Base-by-base conservation (phyloP, 2,329 filamentous ascomycete species). In the Parastagonospora avenae region DNA sequence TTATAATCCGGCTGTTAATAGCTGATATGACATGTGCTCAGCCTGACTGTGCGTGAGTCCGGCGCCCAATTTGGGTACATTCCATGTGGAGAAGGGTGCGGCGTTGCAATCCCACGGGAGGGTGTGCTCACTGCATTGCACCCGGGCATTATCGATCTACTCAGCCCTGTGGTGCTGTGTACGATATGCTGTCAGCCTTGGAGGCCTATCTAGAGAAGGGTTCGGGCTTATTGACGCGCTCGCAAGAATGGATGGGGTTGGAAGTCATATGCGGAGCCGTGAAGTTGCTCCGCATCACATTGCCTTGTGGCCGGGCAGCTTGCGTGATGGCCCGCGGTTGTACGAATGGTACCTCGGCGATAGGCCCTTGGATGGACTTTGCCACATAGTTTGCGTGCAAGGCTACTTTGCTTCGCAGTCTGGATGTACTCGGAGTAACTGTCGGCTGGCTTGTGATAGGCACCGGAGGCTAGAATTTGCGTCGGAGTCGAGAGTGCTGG, bases 121-220 rank as follows among this genome's bases (percentile, higher is more conserved):
- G 56, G 55, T 64, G 57, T 65, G 67, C 66, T 71, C 63, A 70
- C 67, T 60, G 65, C 63, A 65, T 52, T 44, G 55, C 49, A 56
- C 48, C 51, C 54, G 52, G 48, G 58, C 35, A 37, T 37, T 37
- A 37, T 37, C 14, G 32, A 32, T 60, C 54, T 63, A 59, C 62
- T 69, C 68, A 71, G 67, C 67, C 66, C 60, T 66, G 57, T 55
- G 40, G 43, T 46, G 11, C 31, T 32, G 42, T 50, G 44, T 15
- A 15, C 50, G 56, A 49, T 37, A 56, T 52, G 53, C 58, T 43
- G 54, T 59, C 50, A 50, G 43, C 37, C 35, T 32, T 50, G 14
- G 19, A 16, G 35, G 15, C 16, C 19, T 3, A 5, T 24, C 19
- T 24, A 5, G 19, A 24, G 19, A 24, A 24, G 19, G 19, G 3